Percentiles rank a stretch among this genome's conserved stretches.
Conservation (phyloP, 306 rosid genomes). For the Heteromeles arbutifolia region DNA sequence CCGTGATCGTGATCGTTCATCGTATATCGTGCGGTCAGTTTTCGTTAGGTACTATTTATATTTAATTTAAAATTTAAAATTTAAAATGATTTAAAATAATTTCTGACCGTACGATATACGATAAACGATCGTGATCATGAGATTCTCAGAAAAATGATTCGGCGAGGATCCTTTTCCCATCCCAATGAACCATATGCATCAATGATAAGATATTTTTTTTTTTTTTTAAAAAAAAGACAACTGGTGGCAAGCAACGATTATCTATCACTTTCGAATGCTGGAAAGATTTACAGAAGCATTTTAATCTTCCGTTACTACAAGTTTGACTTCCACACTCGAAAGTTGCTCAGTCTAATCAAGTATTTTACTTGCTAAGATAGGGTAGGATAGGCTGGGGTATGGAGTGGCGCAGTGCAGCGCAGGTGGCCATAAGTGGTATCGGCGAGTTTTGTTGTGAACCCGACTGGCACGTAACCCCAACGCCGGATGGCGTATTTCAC, state of each 20-base stretch:
- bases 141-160: accelerated
- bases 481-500: not conserved
- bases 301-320: accelerated
- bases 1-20: no score
- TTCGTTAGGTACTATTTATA: no score
- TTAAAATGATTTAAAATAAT: no score
- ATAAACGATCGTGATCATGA: no score
- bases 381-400: not conserved
- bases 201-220: no score
- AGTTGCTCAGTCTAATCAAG: not conserved
- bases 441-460: not conserved
- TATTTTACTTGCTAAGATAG: not conserved
- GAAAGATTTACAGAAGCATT: accelerated
- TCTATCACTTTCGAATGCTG: accelerated
- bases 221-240: no score
- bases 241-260: accelerated
- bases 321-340: accelerated
- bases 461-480: not conserved
- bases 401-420: not conserved
- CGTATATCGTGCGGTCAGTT: no score
- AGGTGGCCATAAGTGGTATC: not conserved
- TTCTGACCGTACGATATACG: no score
- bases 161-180: no score
- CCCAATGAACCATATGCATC: no score
- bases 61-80: no score